Conservation (phyloP, 768 basidiomycete species). For the Pulveroboletus ravenelii region DNA sequence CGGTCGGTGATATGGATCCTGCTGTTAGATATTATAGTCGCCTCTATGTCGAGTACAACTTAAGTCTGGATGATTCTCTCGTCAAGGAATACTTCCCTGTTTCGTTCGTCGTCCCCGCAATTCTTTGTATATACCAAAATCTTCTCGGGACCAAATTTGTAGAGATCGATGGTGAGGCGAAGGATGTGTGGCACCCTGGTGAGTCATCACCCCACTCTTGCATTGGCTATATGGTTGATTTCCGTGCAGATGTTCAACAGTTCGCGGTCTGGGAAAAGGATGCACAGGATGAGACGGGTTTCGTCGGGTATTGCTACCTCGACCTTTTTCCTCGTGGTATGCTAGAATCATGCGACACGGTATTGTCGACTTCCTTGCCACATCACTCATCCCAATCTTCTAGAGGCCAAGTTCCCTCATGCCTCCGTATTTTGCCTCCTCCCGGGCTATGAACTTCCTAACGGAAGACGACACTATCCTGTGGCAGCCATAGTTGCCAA, state of each 20-base stretch:
- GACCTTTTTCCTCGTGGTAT: slow-evolving; percentile 79
- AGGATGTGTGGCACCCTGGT: slow-evolving; percentile 78
- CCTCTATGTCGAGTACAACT: slow-evolving; percentile 51
- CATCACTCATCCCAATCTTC: not conserved
- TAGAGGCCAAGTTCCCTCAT: slow-evolving; percentile 75
- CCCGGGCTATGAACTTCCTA: slow-evolving; percentile 51
- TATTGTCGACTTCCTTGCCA: not conserved
- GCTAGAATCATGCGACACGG: slow-evolving; percentile 6
- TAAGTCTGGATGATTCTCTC: slow-evolving; percentile 65
- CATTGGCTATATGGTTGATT: not conserved
- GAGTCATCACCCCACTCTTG: slow-evolving; percentile 7
- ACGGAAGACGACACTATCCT: slow-evolving; percentile 65
- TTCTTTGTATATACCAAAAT: slow-evolving; percentile 76
- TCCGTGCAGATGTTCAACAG: slow-evolving; percentile 61
- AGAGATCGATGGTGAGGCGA: slow-evolving; percentile 47
- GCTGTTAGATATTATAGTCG: slow-evolving; percentile 24
- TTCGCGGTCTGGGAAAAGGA: slow-evolving; percentile 80
- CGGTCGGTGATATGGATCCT: not conserved
- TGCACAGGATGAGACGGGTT: slow-evolving; percentile 62
- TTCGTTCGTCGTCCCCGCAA: slow-evolving; percentile 68
- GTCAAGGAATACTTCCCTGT: slow-evolving; percentile 91
- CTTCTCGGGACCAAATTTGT: slow-evolving; percentile 68
- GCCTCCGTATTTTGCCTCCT: slow-evolving; percentile 78
- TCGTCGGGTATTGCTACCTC: slow-evolving; percentile 81
- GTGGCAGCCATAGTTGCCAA: slow-evolving; percentile 83